Evolutionary conservation across 371 early-diverging fungal genomes (phyloP).

Genomic region (Mucor irregularis): DNA sequence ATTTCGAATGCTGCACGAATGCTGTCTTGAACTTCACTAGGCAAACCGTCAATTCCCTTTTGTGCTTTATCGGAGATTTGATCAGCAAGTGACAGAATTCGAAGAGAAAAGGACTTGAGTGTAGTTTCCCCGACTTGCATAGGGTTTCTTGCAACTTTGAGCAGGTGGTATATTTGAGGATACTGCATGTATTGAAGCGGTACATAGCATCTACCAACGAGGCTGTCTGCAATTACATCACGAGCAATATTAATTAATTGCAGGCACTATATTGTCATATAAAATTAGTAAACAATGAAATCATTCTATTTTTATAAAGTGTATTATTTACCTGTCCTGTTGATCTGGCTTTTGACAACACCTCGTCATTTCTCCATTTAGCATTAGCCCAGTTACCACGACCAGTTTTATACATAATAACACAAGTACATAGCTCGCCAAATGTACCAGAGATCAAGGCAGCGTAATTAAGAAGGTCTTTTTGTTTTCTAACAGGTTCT

Average conservation of each 20-base stretch:
- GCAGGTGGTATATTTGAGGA: slow-evolving; percentile 21
- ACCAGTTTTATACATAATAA: slow-evolving; percentile 46
- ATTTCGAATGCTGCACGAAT: slow-evolving; percentile 50
- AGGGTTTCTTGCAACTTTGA: slow-evolving; percentile 28
- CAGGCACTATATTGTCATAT: slow-evolving; percentile 34
- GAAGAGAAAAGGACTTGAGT: slow-evolving; percentile 25
- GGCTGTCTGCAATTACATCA: slow-evolving; percentile 54
- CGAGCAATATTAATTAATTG: slow-evolving; percentile 61
- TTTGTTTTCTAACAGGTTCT: slow-evolving; percentile 34
- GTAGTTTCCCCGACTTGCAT: slow-evolving; percentile 21
- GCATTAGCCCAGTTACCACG: slow-evolving; percentile 34
- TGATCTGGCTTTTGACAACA: slow-evolving; percentile 43
- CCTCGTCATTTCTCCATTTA: slow-evolving; percentile 24
- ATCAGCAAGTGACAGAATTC: slow-evolving; percentile 31
- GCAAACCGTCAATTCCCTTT: slow-evolving; percentile 44
- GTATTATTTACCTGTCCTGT: slow-evolving; percentile 49
- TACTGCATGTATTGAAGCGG: slow-evolving; percentile 38
- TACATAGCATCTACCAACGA: slow-evolving; percentile 49
- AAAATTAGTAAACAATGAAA: neutral
- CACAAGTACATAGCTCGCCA: slow-evolving; percentile 50
- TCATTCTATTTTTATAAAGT: neutral
- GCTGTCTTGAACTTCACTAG: slow-evolving; percentile 38
- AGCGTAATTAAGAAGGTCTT: slow-evolving; percentile 47
- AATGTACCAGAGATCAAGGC: slow-evolving; percentile 54
- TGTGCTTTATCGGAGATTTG: slow-evolving; percentile 31